phyloP scores from a whole-genome alignment of 2,329 filamentous ascomycete genomes.

The Colletotrichum tabaci region DNA sequence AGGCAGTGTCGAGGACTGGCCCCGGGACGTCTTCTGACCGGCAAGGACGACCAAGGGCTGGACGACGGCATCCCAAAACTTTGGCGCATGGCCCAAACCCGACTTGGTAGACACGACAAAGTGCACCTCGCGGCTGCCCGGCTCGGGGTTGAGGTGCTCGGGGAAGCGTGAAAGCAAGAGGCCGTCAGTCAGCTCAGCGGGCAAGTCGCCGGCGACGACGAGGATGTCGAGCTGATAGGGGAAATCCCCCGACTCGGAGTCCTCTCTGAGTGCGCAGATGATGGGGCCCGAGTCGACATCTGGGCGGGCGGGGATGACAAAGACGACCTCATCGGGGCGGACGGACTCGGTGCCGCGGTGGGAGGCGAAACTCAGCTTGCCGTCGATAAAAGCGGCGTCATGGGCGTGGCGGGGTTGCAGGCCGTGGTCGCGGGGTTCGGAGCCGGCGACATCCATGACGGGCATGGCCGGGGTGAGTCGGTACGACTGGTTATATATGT shows the following conservation, averaged over 20 bases:
- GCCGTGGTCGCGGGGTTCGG: conserved; percentile 33
- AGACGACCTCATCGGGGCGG: conserved; percentile 46
- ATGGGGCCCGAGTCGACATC: conserved; percentile 41
- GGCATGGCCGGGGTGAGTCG: not conserved
- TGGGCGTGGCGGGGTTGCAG: conserved; percentile 32
- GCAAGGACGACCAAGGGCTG: conserved; percentile 68
- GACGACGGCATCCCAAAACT: conserved; percentile 70
- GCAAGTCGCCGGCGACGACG: conserved; percentile 50
- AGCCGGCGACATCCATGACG: conserved; percentile 14
- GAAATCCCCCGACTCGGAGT: conserved; percentile 45
- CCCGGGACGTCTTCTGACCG: conserved; percentile 32
- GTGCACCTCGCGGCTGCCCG: conserved; percentile 58
- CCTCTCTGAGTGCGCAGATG: conserved; percentile 58
- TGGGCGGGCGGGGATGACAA: conserved; percentile 39
- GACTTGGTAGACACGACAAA: conserved; percentile 79
- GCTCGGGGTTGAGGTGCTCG: conserved; percentile 49
- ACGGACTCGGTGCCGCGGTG: conserved; percentile 31
- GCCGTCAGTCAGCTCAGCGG: conserved; percentile 53
- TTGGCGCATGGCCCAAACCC: conserved; percentile 70
- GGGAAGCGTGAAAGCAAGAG: conserved; percentile 58
- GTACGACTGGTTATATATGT: too few relatives aligned
- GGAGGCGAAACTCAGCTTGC: conserved; percentile 35
- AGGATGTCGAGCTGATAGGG: conserved; percentile 51
- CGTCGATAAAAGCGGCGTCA: conserved; percentile 36
- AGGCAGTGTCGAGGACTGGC: conserved; percentile 14